Evolutionary conservation across 139 green algal genomes (phyloP).

Genomic region (Coelastrella sp.): DNA sequence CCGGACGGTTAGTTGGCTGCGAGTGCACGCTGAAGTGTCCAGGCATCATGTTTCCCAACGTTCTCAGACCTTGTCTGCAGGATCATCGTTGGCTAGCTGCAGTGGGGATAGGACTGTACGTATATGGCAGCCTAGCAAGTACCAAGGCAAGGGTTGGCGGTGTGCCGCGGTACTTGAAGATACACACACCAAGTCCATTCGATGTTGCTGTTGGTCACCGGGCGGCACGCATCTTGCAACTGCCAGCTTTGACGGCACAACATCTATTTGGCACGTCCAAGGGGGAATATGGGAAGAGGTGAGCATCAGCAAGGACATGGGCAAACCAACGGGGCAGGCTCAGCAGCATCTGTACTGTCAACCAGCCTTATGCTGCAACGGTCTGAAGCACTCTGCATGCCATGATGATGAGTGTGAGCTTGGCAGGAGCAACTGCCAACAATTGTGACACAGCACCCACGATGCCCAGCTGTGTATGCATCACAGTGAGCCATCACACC

Average conservation of each 20-base stretch:
- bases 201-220: conserved; percentile 87
- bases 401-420: no score
- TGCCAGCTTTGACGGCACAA: conserved; percentile 92
- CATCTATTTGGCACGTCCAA: conserved; percentile 83
- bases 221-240: conserved; percentile 80
- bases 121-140: conserved; percentile 76
- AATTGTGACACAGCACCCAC: no score
- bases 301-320: not conserved
- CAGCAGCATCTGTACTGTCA: no score
- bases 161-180: conserved; percentile 88
- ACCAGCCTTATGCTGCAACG: no score
- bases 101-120: conserved; percentile 91
- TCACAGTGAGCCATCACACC: not conserved
- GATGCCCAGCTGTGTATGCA: no score
- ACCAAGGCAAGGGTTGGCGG: conserved; percentile 56
- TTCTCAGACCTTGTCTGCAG: conserved; percentile 52
- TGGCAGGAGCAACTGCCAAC: no score
- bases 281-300: conserved; percentile 85
- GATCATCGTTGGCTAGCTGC: conserved; percentile 87
- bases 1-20: conserved; percentile 68
- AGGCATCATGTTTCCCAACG: not conserved
- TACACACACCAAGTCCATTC: conserved; percentile 83
- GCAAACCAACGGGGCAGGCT: no score
- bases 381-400: no score
- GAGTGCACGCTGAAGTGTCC: not conserved